These are phyloP conservation scores for Rhizoclosmatium sp. DNA, from an alignment of 192 early-diverging fungal genomes.

Conservation along the genomic window DNA sequence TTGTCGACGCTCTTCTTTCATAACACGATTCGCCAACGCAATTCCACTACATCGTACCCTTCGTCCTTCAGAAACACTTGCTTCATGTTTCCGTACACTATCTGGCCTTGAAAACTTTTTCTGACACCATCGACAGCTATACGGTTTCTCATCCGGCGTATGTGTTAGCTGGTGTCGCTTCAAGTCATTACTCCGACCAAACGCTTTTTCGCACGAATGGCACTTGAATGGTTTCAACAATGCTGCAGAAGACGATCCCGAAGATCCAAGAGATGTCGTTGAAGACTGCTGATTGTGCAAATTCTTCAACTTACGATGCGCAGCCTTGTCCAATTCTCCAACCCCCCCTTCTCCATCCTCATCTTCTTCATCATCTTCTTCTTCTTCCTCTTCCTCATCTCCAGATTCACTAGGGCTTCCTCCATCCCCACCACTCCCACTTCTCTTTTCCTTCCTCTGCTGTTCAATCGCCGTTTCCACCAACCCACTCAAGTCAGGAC, in stretches of 20 bases:
- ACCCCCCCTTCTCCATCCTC: neutral
- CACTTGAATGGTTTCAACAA: constrained; percentile 14
- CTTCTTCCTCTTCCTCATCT: neutral
- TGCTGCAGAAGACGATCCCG: neutral
- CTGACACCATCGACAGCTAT: constrained; percentile 25
- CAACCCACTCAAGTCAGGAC: neutral
- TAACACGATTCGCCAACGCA: neutral
- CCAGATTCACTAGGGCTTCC: neutral
- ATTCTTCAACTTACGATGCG: neutral
- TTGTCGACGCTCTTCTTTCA: no score
- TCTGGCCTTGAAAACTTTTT: constrained; percentile 30
- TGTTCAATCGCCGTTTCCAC: neutral
- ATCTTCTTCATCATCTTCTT: neutral
- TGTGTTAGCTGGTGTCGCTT: constrained; percentile 27
- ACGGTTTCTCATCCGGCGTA: constrained; percentile 28
- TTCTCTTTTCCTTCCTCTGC: neutral
- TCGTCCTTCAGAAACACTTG: constrained; percentile 18
- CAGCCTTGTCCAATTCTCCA: neutral
- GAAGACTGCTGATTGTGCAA: neutral
- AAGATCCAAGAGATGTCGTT: neutral
- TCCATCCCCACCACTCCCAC: neutral
- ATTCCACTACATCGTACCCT: constrained; percentile 27
- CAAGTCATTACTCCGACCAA: constrained; percentile 24
- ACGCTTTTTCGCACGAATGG: neutral
- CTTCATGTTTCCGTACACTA: constrained; percentile 25